Base-by-base conservation (phyloP, 345 rosid genomes). In the Gossypium sturtianum region DNA sequence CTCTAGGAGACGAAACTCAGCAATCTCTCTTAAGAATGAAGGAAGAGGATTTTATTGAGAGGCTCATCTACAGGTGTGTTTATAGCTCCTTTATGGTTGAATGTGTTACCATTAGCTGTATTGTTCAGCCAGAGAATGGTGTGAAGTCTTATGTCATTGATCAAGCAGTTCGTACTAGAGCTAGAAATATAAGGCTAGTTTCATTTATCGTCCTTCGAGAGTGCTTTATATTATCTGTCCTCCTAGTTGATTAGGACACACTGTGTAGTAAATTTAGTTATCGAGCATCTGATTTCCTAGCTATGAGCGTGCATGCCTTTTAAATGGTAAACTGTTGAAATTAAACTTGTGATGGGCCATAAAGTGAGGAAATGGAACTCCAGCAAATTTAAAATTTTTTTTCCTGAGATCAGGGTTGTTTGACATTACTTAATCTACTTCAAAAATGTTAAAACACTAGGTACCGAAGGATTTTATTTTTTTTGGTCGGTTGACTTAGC, bases 41-140 rank as follows among this genome's bases (percentile, higher is more conserved):
- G 86, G 97, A 94, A 87, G 98, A 92, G 81, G 97, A 94, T 86
- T 94, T 94, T 73, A 85, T 92, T 70, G 97, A 93, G 83, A 92
- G 94, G 84, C 90, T 94, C 12, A 62, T 82, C 89, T 86, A 85
- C 87, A 92, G 98, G 98, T 94, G 79, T 78, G 91, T 73, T 57
- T 72, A 77, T 74, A 44, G 74, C 70, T 74, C 77, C 71, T 76
- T 41, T 17, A 53, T 70, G 73, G 13, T 70, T 22, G 22, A 72
- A 6, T 68, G 65, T 57, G 11, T 57, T 61, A 34, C 19, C 67
- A 76, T 73, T 74, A 53, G 11, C 17, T 76, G 56, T 70, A 54
- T 71, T 68, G 72, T 71, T 34, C 63, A 63, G 68, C 73, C 16
- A 74, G 61, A 7, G 12, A 49, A 38, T 20, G 34, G 38, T 56